A percentile compares a stretch with the other conserved stretches of the same genome.
These are phyloP conservation scores for Mimosa pudica DNA, from an alignment of 306 rosid species.

Conservation along the genomic window DNA sequence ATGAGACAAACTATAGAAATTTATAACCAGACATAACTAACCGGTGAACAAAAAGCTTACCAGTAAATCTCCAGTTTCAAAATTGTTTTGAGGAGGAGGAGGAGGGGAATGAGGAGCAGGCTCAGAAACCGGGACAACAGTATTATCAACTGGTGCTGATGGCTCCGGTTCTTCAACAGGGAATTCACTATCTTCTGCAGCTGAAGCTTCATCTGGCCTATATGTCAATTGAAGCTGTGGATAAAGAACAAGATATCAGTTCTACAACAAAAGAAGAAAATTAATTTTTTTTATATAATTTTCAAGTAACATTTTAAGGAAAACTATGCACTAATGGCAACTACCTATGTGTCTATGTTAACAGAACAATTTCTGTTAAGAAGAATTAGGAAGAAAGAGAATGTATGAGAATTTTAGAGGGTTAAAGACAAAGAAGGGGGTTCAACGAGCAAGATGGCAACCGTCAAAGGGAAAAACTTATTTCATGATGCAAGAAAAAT, in stretches of 20 bases:
- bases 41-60: slow-evolving; percentile 45
- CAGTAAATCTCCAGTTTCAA: slow-evolving; percentile 84
- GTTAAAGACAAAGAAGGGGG: no score
- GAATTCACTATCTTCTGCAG: slow-evolving; percentile 56
- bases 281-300: slow-evolving; percentile 7
- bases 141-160: slow-evolving; percentile 51
- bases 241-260: slow-evolving; percentile 38
- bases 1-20: slow-evolving; percentile 19
- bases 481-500: no score
- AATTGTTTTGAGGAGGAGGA: slow-evolving; percentile 54
- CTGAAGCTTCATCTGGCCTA: slow-evolving; percentile 72
- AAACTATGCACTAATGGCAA: slow-evolving; percentile 5
- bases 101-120: slow-evolving; percentile 56
- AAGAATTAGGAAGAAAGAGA: no score
- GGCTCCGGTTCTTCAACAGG: slow-evolving; percentile 69
- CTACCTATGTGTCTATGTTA: not conserved
- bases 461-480: no score
- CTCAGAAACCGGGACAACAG: slow-evolving; percentile 51
- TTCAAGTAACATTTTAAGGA: slow-evolving; percentile 27
- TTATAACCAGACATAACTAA: slow-evolving; percentile 17
- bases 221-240: slow-evolving; percentile 92
- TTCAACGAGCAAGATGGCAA: no score
- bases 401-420: no score
- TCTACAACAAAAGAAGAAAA: not conserved
- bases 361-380: no score